Percentiles rank a stretch among this genome's conserved stretches.
phyloP scores from a whole-genome alignment of 2,329 filamentous ascomycete species.

The Purpureocillium lavendulum region DNA sequence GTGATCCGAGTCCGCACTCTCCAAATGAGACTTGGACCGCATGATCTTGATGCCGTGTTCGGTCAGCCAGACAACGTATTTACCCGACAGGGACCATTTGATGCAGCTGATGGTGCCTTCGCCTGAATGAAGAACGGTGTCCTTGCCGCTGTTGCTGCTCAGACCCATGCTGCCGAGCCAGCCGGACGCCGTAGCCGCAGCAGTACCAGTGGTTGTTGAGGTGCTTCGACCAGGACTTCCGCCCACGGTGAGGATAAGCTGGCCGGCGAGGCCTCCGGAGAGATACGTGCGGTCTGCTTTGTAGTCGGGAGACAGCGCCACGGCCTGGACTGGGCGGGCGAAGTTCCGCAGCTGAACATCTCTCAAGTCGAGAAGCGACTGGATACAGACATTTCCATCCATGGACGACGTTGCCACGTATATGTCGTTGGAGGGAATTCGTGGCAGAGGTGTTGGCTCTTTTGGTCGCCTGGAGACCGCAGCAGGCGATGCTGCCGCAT shows the following conservation, averaged over 20 bases:
- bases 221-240: constrained; percentile 74
- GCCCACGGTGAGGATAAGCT: constrained; percentile 76
- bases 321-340: constrained; percentile 81
- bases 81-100: constrained; percentile 89
- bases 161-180: constrained; percentile 89
- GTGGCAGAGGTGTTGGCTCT: constrained; percentile 52
- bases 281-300: constrained; percentile 83
- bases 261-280: constrained; percentile 82
- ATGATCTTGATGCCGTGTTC: constrained; percentile 98
- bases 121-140: constrained; percentile 81
- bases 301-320: constrained; percentile 92
- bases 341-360: constrained; percentile 92
- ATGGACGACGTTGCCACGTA: constrained; percentile 90
- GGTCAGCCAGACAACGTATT: constrained; percentile 91
- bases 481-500: constrained; percentile 37
- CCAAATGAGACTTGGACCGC: constrained; percentile 77
- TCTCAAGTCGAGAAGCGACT: constrained; percentile 76
- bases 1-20: constrained; percentile 66
- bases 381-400: constrained; percentile 90
- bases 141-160: constrained; percentile 68
- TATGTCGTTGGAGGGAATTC: constrained; percentile 80
- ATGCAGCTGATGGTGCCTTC: constrained; percentile 88
- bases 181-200: constrained; percentile 73
- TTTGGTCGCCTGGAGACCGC: constrained; percentile 42
- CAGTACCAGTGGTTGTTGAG: constrained; percentile 78